A percentile compares a stretch with the other conserved stretches of the same genome.
Conservation (phyloP, 495 filamentous ascomycete species). For the Cudoniella acicularis region DNA sequence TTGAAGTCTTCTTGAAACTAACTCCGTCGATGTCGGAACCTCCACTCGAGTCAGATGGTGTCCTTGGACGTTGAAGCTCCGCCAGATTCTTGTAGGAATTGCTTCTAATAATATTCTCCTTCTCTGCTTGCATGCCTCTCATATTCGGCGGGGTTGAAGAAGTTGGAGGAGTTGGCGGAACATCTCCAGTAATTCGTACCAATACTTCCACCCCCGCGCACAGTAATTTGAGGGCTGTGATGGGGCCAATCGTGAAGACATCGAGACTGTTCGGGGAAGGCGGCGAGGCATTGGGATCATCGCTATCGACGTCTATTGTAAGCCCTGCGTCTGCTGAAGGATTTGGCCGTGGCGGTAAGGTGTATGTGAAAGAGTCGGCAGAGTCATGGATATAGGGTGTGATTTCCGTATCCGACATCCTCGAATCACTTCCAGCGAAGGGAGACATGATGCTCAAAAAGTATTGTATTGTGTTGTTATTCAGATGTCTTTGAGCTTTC, state of each 20-base stretch:
- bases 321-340: constrained; percentile 47
- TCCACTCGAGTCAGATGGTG: constrained; percentile 14
- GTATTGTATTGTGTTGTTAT: background rate
- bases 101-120: constrained; percentile 51
- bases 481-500: background rate
- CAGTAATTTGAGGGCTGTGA: constrained; percentile 76
- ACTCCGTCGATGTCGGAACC: constrained; percentile 38
- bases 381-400: constrained; percentile 19
- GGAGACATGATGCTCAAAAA: constrained; percentile 10
- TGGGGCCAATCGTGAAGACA: constrained; percentile 68
- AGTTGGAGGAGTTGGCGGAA: constrained; percentile 68
- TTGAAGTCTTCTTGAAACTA: constrained; percentile 35
- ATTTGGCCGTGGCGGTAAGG: constrained; percentile 44
- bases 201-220: constrained; percentile 69
- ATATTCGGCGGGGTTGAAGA: constrained; percentile 59
- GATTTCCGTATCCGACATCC: background rate
- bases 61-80: constrained; percentile 18
- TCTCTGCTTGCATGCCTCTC: constrained; percentile 53
- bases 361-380: constrained; percentile 18
- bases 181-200: constrained; percentile 64
- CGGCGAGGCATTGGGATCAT: constrained; percentile 8
- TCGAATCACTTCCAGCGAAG: background rate
- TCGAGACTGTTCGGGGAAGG: constrained; percentile 38
- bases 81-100: constrained; percentile 46
- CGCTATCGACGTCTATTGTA: background rate